Evolutionary conservation across 2,329 filamentous ascomycete genomes (phyloP), one percentile per base, ranked within the genome.

Genomic region (Phoma herbarum): DNA sequence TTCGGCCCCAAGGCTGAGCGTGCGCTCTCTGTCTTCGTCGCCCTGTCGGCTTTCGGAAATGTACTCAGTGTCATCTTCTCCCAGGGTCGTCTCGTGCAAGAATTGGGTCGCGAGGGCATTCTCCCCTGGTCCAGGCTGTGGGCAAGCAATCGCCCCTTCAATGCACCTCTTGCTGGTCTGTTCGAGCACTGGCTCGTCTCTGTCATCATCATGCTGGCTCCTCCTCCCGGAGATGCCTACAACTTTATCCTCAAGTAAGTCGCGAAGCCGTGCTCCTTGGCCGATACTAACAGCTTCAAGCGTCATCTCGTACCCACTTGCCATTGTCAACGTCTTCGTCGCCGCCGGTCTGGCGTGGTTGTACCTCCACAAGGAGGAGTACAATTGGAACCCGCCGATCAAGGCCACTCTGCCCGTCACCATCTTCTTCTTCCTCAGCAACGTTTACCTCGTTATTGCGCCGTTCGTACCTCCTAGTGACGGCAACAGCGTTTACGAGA

Each of bases 61-160:
- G 85, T 90, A 14, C 79, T 90, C 45, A 85, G 82, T 56, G 86
- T 90, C 61, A 89, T 89, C 61, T 90, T 90, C 75, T 87, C 87
- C 0, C 87, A 90, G 73, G 86, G 87, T 7, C 83, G 88, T 52
- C 76, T 90, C 5, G 87, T 88, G 0, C 88, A 88, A 73, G 87
- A 89, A 71, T 82, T 89, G 16, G 87, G 86, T 4, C 84, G 86
- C 11, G 87, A 90, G 74, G 87, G 87, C 26, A 81, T 90, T n/a
- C 75, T 90, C 2, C 88, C 88, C 0, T 87, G 85, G 57, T 87
- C 86, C 0, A 77, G 80, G 1, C 78, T 90, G 64, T 89, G 85
- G 81, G 86, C 87, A 12, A 86, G 84, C 73, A 89, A 87, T 74
- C 81, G 83, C 44, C 87, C 87, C 0, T 86, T 88, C 70, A 87